Percentiles rank a stretch among this genome's conserved stretches.
These are phyloP conservation scores for Macadamia integrifolia DNA, from an alignment of 164 flowering plant genomes.

Conservation along the genomic window DNA sequence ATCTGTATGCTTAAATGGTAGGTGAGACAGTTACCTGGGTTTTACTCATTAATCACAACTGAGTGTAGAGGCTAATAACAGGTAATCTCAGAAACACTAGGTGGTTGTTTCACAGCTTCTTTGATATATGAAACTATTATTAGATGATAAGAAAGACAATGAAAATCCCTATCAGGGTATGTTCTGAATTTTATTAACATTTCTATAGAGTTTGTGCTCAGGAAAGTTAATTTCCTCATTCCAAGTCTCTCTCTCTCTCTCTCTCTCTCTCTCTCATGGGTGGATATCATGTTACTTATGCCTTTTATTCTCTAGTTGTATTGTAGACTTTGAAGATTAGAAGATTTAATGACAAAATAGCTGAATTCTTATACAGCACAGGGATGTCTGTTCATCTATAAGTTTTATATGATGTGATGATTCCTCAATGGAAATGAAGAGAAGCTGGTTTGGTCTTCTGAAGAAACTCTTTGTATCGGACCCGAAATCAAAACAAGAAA, in stretches of 20 bases:
- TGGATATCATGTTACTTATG: no score
- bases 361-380: constrained; percentile 3
- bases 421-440: constrained; percentile 50
- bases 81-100: no score
- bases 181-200: no score
- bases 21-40: background rate
- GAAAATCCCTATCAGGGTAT: no score
- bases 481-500: constrained; percentile 27
- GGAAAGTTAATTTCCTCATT: background rate
- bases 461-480: constrained; percentile 48
- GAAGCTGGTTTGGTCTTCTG: constrained; percentile 48
- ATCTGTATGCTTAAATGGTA: constrained; percentile 6
- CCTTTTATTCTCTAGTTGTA: no score
- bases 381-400: background rate
- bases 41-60: background rate
- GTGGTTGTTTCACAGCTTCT: no score
- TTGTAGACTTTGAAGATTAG: background rate
- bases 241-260: no score
- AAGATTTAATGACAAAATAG: background rate
- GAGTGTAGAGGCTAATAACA: no score
- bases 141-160: no score
- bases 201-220: background rate
- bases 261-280: no score
- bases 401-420: constrained; percentile 11
- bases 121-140: no score